Percentiles rank a stretch among this genome's conserved stretches.
Conservation (phyloP, 805 yeast genomes). For the Lachancea meyersii region DNA sequence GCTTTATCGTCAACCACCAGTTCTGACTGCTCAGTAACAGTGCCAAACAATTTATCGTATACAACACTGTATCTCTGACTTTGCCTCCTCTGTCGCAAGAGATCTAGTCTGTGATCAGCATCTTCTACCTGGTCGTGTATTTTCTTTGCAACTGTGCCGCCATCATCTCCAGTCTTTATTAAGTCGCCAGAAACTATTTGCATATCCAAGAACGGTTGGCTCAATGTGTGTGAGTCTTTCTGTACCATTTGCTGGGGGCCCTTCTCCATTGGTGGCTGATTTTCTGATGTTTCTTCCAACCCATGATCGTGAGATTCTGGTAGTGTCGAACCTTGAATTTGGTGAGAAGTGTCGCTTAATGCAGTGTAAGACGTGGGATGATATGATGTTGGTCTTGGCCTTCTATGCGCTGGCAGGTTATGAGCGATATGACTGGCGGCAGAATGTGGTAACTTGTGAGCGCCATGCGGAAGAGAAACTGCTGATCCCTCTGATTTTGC, state of each 20-base stretch:
- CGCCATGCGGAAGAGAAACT: not conserved
- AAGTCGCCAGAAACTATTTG: slow-evolving; percentile 34
- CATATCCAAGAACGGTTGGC: slow-evolving; percentile 34
- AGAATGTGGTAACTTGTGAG: not conserved
- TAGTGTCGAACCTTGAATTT: slow-evolving; percentile 21
- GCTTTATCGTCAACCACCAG: slow-evolving; percentile 10
- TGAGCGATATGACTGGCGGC: slow-evolving; percentile 1
- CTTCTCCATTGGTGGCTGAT: not conserved
- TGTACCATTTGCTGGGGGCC: slow-evolving; percentile 21
- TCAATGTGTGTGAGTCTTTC: slow-evolving; percentile 22
- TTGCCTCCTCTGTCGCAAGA: slow-evolving; percentile 12
- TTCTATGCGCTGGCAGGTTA: slow-evolving; percentile 39
- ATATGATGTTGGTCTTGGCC: slow-evolving; percentile 79
- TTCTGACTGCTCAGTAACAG: slow-evolving; percentile 17
- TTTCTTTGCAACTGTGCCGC: slow-evolving; percentile 16
- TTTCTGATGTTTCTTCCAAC: not conserved
- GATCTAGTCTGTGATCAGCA: slow-evolving; percentile 8
- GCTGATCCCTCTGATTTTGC: not conserved
- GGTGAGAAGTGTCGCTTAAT: slow-evolving; percentile 5
- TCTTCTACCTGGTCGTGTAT: slow-evolving; percentile 21
- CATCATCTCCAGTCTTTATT: slow-evolving; percentile 26
- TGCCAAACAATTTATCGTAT: slow-evolving; percentile 12
- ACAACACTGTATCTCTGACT: slow-evolving; percentile 16
- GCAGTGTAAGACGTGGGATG: slow-evolving; percentile 43
- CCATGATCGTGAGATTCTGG: slow-evolving; percentile 9